A percentile compares a stretch with the other conserved stretches of the same genome.
Evolutionary conservation across 2,329 filamentous ascomycete genomes (phyloP).

Genomic region (Cercospora sesami): DNA sequence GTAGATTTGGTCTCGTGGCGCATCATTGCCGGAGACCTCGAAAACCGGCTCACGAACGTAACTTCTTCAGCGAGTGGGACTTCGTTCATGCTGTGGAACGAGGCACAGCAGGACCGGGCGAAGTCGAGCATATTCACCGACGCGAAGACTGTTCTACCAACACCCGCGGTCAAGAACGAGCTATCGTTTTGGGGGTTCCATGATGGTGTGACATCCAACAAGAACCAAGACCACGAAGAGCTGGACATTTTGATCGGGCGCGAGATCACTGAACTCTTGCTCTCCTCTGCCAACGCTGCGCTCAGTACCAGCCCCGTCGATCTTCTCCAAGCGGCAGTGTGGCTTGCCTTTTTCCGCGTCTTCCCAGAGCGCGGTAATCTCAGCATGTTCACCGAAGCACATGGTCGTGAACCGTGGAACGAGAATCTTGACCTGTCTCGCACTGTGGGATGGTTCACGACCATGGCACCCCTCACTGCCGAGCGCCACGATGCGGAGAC

Average conservation of each 20-base stretch:
- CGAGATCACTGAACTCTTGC: not conserved
- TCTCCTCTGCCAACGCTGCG: not conserved
- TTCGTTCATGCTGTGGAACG: not conserved
- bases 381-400: not conserved
- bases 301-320: not conserved
- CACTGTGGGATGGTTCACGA: not conserved
- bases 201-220: not conserved
- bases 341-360: not conserved
- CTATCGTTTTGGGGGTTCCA: not conserved
- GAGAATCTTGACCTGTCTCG: not conserved
- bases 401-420: not conserved
- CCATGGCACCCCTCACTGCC: not conserved
- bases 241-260: not conserved
- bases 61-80: not conserved
- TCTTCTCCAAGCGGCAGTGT: not conserved
- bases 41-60: not conserved
- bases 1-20: constrained; percentile 7
- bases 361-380: not conserved
- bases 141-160: not conserved
- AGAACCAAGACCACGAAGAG: not conserved
- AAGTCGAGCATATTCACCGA: not conserved
- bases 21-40: constrained; percentile 1
- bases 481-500: not conserved
- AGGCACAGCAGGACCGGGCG: not conserved
- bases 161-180: not conserved